Evolutionary conservation across 129 eudicot species (phyloP).

Genomic region (Cynara cardunculus): DNA sequence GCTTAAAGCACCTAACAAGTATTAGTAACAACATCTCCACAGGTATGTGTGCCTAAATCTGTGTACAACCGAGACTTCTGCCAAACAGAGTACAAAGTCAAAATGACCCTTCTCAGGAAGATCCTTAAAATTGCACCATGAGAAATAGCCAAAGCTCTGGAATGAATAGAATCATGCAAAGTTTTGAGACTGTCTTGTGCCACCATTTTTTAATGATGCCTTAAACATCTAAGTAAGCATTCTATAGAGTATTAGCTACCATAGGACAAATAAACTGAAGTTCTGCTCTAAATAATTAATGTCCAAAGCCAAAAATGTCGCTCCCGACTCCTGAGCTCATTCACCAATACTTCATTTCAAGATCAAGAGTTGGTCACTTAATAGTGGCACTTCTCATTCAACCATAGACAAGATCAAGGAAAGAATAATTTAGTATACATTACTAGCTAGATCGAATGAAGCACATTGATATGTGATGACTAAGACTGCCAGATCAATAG

Average conservation of each 20-base stretch:
- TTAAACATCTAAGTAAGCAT: neutral
- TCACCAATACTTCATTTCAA: neutral
- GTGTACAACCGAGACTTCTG: neutral
- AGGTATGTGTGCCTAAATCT: neutral
- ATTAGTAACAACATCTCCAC: neutral
- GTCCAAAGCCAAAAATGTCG: neutral
- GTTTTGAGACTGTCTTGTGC: too few species aligned
- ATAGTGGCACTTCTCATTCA: neutral
- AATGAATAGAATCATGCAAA: neutral
- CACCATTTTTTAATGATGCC: too few species aligned
- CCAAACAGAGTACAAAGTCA: neutral
- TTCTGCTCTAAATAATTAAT: neutral
- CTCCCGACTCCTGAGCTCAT: neutral
- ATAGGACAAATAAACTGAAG: neutral
- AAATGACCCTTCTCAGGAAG: neutral
- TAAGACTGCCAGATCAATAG: neutral
- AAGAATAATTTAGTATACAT: neutral
- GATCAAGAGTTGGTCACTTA: neutral
- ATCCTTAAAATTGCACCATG: neutral
- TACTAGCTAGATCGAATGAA: neutral
- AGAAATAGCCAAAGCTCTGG: neutral
- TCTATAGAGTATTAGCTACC: neutral
- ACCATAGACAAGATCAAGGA: neutral
- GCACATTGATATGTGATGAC: neutral
- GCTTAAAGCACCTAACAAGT: neutral